phyloP scores from a whole-genome alignment of 2,329 filamentous ascomycete genomes.

The Calonectria pteridis region DNA sequence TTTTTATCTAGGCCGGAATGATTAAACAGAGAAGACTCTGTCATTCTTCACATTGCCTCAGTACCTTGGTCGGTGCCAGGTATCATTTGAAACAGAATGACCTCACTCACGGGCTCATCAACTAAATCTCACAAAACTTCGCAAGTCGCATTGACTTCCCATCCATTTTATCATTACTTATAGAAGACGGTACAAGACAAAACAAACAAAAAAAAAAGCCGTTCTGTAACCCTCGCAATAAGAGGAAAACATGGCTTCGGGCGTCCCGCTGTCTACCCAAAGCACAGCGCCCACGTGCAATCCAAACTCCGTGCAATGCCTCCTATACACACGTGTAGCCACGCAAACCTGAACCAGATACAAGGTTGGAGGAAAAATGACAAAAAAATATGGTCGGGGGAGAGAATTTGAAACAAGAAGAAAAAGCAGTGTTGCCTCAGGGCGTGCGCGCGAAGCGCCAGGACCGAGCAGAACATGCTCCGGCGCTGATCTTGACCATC shows the following conservation, averaged over 20 bases:
- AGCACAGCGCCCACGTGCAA: slow-evolving; percentile 36
- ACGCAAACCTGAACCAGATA: slow-evolving; percentile 27
- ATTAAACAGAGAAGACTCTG: too few species aligned
- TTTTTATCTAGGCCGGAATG: neutral
- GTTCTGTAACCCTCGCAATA: slow-evolving; percentile 15
- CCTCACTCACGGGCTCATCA: neutral
- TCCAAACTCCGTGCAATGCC: slow-evolving; percentile 53
- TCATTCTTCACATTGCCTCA: neutral
- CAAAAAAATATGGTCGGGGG: slow-evolving; percentile 17
- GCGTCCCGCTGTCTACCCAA: slow-evolving; percentile 27
- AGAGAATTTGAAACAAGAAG: slow-evolving; percentile 30
- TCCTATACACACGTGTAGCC: slow-evolving; percentile 44
- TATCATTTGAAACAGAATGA: too few species aligned
- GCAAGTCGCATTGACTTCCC: neutral
- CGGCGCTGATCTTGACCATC: slow-evolving; percentile 15
- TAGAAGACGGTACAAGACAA: slow-evolving; percentile 11
- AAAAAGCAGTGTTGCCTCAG: slow-evolving; percentile 17
- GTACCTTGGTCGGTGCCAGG: neutral
- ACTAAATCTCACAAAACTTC: neutral
- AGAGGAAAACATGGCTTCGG: neutral
- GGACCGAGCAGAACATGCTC: slow-evolving; percentile 21
- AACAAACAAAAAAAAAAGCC: slow-evolving; percentile 7
- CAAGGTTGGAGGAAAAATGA: slow-evolving; percentile 14
- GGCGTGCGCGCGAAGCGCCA: neutral
- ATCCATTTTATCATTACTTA: slow-evolving; percentile 27